Evolutionary conservation across 1,284 basidiomycete species (phyloP), one percentile per base, ranked within the genome.

Genomic region (Stygiomarasmius scandens): DNA sequence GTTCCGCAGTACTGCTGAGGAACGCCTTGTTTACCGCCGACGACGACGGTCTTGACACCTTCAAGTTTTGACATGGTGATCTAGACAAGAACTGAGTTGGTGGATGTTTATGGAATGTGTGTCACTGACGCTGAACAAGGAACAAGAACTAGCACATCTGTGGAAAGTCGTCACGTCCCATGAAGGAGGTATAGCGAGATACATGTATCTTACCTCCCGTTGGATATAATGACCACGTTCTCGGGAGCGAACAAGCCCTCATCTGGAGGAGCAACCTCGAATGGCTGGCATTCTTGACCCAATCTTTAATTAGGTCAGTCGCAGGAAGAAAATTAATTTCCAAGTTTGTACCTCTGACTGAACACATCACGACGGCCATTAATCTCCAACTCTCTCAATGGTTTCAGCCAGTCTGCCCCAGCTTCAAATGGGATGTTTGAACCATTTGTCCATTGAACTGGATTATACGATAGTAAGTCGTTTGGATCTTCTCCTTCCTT

Each of bases 61-160:
- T 86, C 82, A 45, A 75, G 72, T 68, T 85, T 86, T 2, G 78
- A 71, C 82, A 87, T 84, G 23, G 82, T 81, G 62, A 85, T 80
- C 82, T 84, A 63, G 38, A 38, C 32, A 12, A 23, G 55, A 24
- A 52, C 25, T 48, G 29, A 54, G 43, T n/a, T n/a, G n/a, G 45
- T 56, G 29, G 58, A 29, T 19, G 36, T 45, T 52, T 50, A 54
- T 54, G 24, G 52, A 29, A 25, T 45, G 46, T 16, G 34, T 12
- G 36, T 32, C 11, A 71, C 71, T 63, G 63, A 84, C 83, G 57
- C 79, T 81, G 69, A 85, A 85, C 36, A 86, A 67, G 3, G 83
- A 79, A 68, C 85, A 86, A n/a, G 84, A 85, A 63, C 82, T 84
- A 3, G 74, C 77, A 61, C 77, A 77, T 63, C 73, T 75, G 36